Evolutionary conservation across 106 monocot genomes (phyloP).

Genomic region (Cymbidium sinense): DNA sequence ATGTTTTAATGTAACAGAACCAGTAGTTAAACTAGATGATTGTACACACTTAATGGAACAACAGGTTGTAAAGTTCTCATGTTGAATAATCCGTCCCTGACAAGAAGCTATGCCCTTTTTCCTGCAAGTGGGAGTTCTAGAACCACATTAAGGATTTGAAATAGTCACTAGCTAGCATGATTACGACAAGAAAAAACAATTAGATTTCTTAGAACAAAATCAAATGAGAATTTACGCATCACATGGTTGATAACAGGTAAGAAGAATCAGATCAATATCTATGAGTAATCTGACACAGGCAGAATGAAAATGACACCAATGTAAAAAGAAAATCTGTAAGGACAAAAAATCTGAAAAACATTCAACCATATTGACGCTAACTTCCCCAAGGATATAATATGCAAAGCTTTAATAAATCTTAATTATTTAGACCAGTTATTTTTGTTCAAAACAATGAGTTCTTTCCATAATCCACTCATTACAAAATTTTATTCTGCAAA

Average conservation of each 20-base stretch:
- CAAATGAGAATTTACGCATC: neutral
- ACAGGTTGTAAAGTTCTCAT: neutral
- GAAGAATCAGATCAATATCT: neutral
- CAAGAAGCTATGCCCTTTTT: neutral
- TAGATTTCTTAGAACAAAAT: neutral
- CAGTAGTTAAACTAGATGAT: neutral
- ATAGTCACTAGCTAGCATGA: neutral
- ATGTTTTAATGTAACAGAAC: neutral
- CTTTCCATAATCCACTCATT: too few species aligned
- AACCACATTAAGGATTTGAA: neutral
- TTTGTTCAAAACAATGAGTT: too few species aligned
- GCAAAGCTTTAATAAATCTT: neutral
- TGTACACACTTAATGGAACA: neutral
- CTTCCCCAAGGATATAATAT: neutral
- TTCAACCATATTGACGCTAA: neutral
- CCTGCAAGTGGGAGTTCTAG: neutral
- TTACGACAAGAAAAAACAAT: slow-evolving; percentile 3
- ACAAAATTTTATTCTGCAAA: too few species aligned
- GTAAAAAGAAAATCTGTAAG: too few species aligned
- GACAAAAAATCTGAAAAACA: neutral
- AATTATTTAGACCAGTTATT: neutral
- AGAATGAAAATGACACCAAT: neutral
- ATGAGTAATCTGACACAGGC: neutral
- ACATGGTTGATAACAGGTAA: neutral
- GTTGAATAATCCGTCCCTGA: neutral